Conservation (phyloP, 306 rosid genomes). For the Pyrus pyrifolia region DNA sequence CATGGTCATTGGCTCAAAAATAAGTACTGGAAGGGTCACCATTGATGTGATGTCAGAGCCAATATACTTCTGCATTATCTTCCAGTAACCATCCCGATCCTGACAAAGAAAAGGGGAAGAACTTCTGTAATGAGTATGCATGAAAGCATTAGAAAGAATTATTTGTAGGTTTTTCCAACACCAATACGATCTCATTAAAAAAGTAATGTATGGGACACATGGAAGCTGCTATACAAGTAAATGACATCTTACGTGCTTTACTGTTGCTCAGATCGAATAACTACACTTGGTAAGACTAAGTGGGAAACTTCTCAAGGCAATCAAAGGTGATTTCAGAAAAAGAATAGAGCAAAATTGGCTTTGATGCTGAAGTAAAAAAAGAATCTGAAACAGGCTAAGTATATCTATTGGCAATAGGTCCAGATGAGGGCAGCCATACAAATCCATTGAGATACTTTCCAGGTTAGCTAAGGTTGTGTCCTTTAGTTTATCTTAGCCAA, state of each 20-base stretch:
- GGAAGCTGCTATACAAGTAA: not conserved
- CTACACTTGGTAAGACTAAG: too few species aligned
- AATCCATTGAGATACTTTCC: not conserved
- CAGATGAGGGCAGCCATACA: not conserved
- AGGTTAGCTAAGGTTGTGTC: not conserved
- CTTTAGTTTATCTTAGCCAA: not conserved
- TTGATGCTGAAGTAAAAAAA: not conserved
- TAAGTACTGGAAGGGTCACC: slow-evolving; percentile 85
- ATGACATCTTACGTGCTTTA: too few species aligned
- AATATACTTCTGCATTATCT: slow-evolving; percentile 82
- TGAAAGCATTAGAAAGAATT: not conserved
- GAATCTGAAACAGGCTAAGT: not conserved
- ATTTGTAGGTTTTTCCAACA: not conserved
- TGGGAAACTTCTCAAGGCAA: too few species aligned
- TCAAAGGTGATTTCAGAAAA: too few species aligned
- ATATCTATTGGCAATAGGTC: not conserved
- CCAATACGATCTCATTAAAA: not conserved
- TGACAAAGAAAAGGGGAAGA: not conserved
- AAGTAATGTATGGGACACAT: not conserved
- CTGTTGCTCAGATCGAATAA: too few species aligned
- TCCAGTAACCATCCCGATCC: slow-evolving; percentile 96
- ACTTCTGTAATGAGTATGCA: not conserved
- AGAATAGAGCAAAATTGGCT: too few species aligned
- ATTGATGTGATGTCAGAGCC: slow-evolving; percentile 82
- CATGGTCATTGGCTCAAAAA: slow-evolving; percentile 98